A percentile compares a stretch with the other conserved stretches of the same genome.
Evolutionary conservation across 2,329 filamentous ascomycete genomes (phyloP).

Genomic region (Lasiodiplodia gonubiensis): DNA sequence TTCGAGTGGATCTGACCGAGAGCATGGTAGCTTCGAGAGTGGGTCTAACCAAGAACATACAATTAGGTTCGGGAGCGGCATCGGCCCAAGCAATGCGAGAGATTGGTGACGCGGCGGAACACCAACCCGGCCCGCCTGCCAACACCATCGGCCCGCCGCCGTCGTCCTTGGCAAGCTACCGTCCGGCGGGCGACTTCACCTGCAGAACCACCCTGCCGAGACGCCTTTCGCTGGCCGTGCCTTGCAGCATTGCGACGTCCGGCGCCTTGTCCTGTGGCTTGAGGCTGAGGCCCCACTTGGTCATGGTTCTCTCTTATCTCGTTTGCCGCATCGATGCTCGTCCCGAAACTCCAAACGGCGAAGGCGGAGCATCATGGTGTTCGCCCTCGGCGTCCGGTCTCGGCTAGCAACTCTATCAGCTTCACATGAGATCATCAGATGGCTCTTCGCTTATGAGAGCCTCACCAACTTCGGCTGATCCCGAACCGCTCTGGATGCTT

Average conservation of each 20-base stretch:
- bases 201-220: not conserved
- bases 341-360: slow-evolving; percentile 9
- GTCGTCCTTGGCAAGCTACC: slow-evolving; percentile 2
- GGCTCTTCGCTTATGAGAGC: not conserved
- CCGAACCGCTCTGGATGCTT: not conserved
- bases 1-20: not conserved
- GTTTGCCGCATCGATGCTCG: not conserved
- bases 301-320: not conserved
- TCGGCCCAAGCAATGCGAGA: slow-evolving; percentile 8
- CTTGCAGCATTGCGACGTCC: not conserved
- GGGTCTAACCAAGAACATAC: not conserved
- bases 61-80: not conserved
- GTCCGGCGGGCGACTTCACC: no score
- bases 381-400: slow-evolving; percentile 2
- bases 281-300: not conserved
- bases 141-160: slow-evolving; percentile 1
- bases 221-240: not conserved
- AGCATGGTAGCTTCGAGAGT: not conserved
- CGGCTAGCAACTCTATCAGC: not conserved
- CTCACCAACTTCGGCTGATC: not conserved
- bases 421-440: no score
- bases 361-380: slow-evolving; percentile 10
- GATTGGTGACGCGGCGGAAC: not conserved
- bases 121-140: not conserved
- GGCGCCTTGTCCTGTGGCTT: not conserved